Evolutionary conservation across 1,284 basidiomycete genomes (phyloP).

Genomic region (Wolfiporia cocos): DNA sequence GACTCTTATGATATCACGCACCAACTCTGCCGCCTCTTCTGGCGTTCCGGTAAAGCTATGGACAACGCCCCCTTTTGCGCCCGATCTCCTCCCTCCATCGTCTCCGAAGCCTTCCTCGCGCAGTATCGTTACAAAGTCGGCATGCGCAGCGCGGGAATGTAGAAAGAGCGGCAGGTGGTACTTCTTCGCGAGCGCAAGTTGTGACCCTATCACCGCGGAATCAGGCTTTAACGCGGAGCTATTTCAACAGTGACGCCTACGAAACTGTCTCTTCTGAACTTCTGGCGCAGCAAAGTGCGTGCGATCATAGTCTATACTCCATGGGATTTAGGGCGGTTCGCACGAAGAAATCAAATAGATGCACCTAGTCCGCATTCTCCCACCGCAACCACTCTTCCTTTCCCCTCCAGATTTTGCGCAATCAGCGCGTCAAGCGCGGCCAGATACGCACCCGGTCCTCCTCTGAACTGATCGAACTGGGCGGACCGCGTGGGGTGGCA

Average conservation of each 20-base stretch:
- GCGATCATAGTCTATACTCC: slow-evolving; percentile 88
- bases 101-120: slow-evolving; percentile 58
- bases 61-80: slow-evolving; percentile 71
- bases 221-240: no score
- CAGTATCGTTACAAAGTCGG: slow-evolving; percentile 68
- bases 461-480: slow-evolving; percentile 63
- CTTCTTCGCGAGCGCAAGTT: slow-evolving; percentile 68
- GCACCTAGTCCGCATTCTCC: slow-evolving; percentile 85
- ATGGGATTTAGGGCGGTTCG: no score
- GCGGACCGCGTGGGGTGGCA: slow-evolving; percentile 83
- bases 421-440: slow-evolving; percentile 55
- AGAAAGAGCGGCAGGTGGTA: slow-evolving; percentile 79
- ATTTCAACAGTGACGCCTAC: slow-evolving; percentile 21
- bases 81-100: slow-evolving; percentile 47
- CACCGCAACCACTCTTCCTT: slow-evolving; percentile 65
- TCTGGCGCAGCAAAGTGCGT: slow-evolving; percentile 64
- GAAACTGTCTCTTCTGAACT: slow-evolving; percentile 67
- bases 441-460: slow-evolving; percentile 64
- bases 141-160: slow-evolving; percentile 76
- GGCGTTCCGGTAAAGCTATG: slow-evolving; percentile 81
- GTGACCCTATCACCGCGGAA: slow-evolving; percentile 33
- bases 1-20: slow-evolving; percentile 30
- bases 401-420: slow-evolving; percentile 43
- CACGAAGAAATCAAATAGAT: slow-evolving; percentile 10
- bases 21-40: slow-evolving; percentile 66